Percentiles rank a stretch among this genome's conserved stretches.
These are phyloP conservation scores for Paradendryphiella salina DNA, from an alignment of 2,329 filamentous ascomycete species.

Conservation along the genomic window DNA sequence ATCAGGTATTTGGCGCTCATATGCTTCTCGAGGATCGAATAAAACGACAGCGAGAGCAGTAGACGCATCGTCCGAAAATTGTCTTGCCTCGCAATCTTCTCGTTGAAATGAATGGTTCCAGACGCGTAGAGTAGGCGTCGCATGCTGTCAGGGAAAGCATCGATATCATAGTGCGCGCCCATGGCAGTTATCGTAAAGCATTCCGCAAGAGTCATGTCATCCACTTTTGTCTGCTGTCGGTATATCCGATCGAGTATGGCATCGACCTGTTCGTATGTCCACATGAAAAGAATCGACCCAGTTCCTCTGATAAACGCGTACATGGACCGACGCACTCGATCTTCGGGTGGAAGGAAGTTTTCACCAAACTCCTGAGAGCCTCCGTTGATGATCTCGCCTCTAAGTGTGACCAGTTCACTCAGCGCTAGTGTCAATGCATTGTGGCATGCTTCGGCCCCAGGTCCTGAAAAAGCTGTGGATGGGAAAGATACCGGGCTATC, in stretches of 20 bases:
- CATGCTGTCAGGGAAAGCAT: conserved; percentile 40
- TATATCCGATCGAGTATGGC: conserved; percentile 44
- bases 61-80: conserved; percentile 44
- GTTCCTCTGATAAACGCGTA: conserved; percentile 43
- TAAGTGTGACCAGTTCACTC: conserved; percentile 39
- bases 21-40: conserved; percentile 46
- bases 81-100: conserved; percentile 34
- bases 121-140: conserved; percentile 41
- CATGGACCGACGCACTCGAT: conserved; percentile 36
- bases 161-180: conserved; percentile 45
- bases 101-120: conserved; percentile 41
- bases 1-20: conserved; percentile 46
- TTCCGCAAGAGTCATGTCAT: conserved; percentile 42
- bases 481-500: conserved; percentile 35
- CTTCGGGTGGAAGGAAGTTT: conserved; percentile 36
- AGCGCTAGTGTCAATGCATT: conserved; percentile 44
- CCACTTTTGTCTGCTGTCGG: conserved; percentile 28
- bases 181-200: conserved; percentile 45
- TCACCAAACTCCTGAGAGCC: conserved; percentile 33
- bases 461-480: conserved; percentile 20
- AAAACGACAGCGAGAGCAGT: conserved; percentile 42
- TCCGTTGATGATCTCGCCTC: conserved; percentile 37
- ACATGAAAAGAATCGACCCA: conserved; percentile 45
- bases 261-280: conserved; percentile 38
- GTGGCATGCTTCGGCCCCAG: conserved; percentile 39